Evolutionary conservation across 805 yeast genomes (phyloP), one percentile per base, ranked within the genome.

Genomic region (Candida anglica): DNA sequence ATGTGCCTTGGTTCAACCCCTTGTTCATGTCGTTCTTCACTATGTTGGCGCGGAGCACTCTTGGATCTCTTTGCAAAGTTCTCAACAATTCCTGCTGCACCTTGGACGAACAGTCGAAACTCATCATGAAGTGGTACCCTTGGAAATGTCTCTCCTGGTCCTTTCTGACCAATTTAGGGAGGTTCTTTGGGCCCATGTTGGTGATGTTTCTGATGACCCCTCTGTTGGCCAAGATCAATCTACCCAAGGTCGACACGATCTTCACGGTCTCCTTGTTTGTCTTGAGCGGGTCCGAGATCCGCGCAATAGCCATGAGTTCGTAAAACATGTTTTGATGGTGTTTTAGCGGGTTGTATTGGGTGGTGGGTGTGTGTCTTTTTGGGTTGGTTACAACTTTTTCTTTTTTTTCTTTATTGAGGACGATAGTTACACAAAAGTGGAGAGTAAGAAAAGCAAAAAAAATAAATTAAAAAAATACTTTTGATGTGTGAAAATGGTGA

Each of bases 141-240:
- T 86, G 89, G 54, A 86, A 86, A 60, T 89, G 95, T 40, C 78
- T 73, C 53, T 89, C 95, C 52, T 88, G 94, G 52, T 87, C 87
- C 53, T 86, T 86, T 44, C 80, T 77, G 62, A 86, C 73, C 40
- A 91, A 74, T 43, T 79, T 82, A 14, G 98, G 96, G 36, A 93
- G 70, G 18, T 79, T 79, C 41, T 76, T 76, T 27, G 79, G 74
- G 1, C 96, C 97, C 56, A 89, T 62, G 42, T 88, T 83, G 33
- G 82, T 75, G 29, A 91, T 76, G 40, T 77, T 80, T 55, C 98
- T 75, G 24, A 91, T 79, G n/a, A 91, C 91, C 32, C 98, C 98
- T 71, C 96, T 86, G 60, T 91, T 89, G 40, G 79, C 77, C 38
- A 93, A 73, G 19, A 91, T 76, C 53, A 87, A 68, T 53, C 78